Evolutionary conservation across 345 rosid species (phyloP), one percentile per base, ranked within the genome.

Genomic region (Aethionema arabicum): DNA sequence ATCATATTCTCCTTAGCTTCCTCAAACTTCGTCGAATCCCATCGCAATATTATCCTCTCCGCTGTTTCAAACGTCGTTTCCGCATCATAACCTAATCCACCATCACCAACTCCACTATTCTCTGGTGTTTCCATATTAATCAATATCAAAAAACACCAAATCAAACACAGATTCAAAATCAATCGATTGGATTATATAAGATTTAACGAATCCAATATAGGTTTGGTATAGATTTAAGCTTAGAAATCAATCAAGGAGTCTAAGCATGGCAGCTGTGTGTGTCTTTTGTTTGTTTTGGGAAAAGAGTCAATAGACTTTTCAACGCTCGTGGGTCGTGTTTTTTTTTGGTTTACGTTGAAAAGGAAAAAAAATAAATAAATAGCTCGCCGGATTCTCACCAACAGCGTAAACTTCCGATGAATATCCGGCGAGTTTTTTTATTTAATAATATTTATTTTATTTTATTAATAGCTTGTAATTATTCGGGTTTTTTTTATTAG

Each of bases 21-120:
- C 48, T 88, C 95, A 2, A 88, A 84, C 3, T 83, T 79, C 5
- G 95, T 74, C 5, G 96, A 83, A 66, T 86, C 92, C 98, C 98
- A 88, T 35, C 93, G 73, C 31, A 83, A 84, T 63, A 91, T 88
- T 46, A 91, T 76, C 77, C 49, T 75, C 85, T 88, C 82, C 10
- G 98, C 96, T 56, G 77, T 67, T 37, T 84, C 83, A 8, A 81
- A 76, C 27, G 55, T 55, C 43, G 12, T 21, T 2, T 21, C 27
- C 13, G 15, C 50, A 31, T 59, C 67, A 1, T 42, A 50, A 37
- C 40, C 52, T 8, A 15, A 15, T n/a, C 52, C 52, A 12, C 21
- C 52, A 12, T 27, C 8, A 12, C 12, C 21, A 6, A 29, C 66
- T 15, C 65, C 42, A 21, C 5, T 61, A 54, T 6, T 66, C 62